These are phyloP conservation scores for Lentinus tigrinus DNA, from an alignment of 768 basidiomycete species.

Conservation along the genomic window DNA sequence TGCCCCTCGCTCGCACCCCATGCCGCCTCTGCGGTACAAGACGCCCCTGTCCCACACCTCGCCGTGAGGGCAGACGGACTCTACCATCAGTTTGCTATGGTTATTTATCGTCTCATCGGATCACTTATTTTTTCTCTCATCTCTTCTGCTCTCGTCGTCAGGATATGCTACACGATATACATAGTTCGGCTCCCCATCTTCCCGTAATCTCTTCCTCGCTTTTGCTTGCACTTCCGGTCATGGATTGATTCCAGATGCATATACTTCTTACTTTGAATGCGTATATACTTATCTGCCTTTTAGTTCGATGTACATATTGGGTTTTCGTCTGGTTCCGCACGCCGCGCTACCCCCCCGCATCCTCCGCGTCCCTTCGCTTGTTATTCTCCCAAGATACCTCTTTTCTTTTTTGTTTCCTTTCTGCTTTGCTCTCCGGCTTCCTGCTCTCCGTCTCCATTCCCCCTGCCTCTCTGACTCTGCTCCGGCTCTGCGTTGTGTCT, in stretches of 20 bases:
- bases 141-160: slow-evolving; percentile 18
- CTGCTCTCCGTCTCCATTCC: slow-evolving; percentile 23
- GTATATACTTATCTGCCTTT: slow-evolving; percentile 35
- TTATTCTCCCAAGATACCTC: slow-evolving; percentile 24
- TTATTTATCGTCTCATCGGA: slow-evolving; percentile 19
- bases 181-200: slow-evolving; percentile 27
- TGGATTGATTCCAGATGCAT: slow-evolving; percentile 23
- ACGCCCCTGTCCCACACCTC: slow-evolving; percentile 28
- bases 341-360: slow-evolving; percentile 19
- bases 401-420: slow-evolving; percentile 25
- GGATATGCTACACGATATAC: slow-evolving; percentile 28
- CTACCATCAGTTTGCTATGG: slow-evolving; percentile 19
- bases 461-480: slow-evolving; percentile 18
- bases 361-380: slow-evolving; percentile 13
- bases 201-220: slow-evolving; percentile 25
- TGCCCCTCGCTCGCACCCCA: slow-evolving; percentile 3
- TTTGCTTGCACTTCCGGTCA: slow-evolving; percentile 19
- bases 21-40: slow-evolving; percentile 27
- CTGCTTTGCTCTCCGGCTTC: slow-evolving; percentile 9
- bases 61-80: slow-evolving; percentile 19
- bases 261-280: slow-evolving; percentile 20
- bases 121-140: slow-evolving; percentile 20
- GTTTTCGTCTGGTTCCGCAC: slow-evolving; percentile 16
- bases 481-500: slow-evolving; percentile 26
- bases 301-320: slow-evolving; percentile 19